Percentiles rank a stretch among this genome's conserved stretches.
Evolutionary conservation across 495 filamentous ascomycete genomes (phyloP).

Genomic region (Talaromyces wortmannii): DNA sequence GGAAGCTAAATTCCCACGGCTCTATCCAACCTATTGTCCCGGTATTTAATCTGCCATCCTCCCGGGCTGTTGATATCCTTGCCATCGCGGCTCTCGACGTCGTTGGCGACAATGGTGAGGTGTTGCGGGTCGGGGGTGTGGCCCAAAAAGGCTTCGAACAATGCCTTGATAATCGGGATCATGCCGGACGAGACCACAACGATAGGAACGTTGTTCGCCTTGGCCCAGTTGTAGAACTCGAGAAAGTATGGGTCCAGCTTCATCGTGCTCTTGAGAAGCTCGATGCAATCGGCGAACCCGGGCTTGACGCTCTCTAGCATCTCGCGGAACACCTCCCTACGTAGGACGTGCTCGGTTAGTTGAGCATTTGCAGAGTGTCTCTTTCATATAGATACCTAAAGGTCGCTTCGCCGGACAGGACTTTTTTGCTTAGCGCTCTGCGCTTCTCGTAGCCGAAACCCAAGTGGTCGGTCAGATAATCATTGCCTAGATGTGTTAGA

Average conservation of each 20-base stretch:
- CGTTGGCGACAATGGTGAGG: slow-evolving; percentile 81
- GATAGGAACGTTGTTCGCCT: slow-evolving; percentile 77
- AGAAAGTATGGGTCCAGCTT: slow-evolving; percentile 79
- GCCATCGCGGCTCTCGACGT: slow-evolving; percentile 58
- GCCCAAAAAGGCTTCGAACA: slow-evolving; percentile 74
- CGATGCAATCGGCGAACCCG: slow-evolving; percentile 74
- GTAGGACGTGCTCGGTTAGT: background rate
- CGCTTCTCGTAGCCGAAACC: slow-evolving; percentile 69
- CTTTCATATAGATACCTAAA: slow-evolving; percentile 51
- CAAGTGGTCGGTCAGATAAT: slow-evolving; percentile 90
- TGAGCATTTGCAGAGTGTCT: background rate
- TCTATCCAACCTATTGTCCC: slow-evolving; percentile 64
- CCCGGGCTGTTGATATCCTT: slow-evolving; percentile 69
- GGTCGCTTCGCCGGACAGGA: slow-evolving; percentile 55
- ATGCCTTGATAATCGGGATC: slow-evolving; percentile 80
- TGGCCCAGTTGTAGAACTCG: slow-evolving; percentile 76
- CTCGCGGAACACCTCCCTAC: slow-evolving; percentile 69
- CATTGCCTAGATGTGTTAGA: slow-evolving; percentile 57
- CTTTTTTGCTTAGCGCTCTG: slow-evolving; percentile 58
- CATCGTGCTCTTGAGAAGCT: slow-evolving; percentile 71
- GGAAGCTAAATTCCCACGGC: background rate
- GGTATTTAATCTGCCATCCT: slow-evolving; percentile 83
- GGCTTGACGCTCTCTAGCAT: slow-evolving; percentile 80
- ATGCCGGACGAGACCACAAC: slow-evolving; percentile 89
- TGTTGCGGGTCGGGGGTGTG: slow-evolving; percentile 49